Evolutionary conservation across 1,139 yeast genomes (phyloP), one percentile per base, ranked within the genome.

Genomic region (Kluyveromyces marxianus): DNA sequence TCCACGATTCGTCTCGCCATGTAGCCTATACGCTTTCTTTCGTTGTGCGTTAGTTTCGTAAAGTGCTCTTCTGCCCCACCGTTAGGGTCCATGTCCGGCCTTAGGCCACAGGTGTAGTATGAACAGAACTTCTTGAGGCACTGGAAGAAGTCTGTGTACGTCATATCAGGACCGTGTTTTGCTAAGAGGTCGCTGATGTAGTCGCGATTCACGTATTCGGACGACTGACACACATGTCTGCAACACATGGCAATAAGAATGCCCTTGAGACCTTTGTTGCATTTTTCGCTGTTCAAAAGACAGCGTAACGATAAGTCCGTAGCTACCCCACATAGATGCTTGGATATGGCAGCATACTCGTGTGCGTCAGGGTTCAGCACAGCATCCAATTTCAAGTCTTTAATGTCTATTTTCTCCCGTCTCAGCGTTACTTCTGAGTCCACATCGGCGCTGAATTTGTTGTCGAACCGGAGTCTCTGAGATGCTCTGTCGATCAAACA

Each of bases 271-370:
- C 49, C 47, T 37, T 55, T 45, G 33, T 51, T 48, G 10, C 55
- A 44, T 3, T 45, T 29, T 4, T 54, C 43, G 27, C 78, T 74
- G 48, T 79, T 81, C 30, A 72, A 51, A 2, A 87, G 60, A 68
- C 89, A 84, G 54, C 80, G 73, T 35, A 89, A 65, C 0, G 96
- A 84, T 42, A 89, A 69, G 61, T 89, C 97, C 0, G 97, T 89
- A 1, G 97, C 97, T 4, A 85, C 95, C 5, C 97, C 97, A 67
- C 97, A 89, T 39, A 89, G 67, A 66, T 89, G 97, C 62, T 89
- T 89, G 2, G 96, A 87, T 2, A 88, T 78, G 2, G 81, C 87
- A 8, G 83, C 80, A 34, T 76, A 63, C 3, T 53, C 53, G 7
- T 54, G 53, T 0, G 55, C 57, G 5, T 59, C 62, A 32, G 62